Percentiles rank a stretch among this genome's conserved stretches.
These are phyloP conservation scores for Magnolia kwangsiensis DNA, from an alignment of 164 flowering plant genomes.

Conservation along the genomic window DNA sequence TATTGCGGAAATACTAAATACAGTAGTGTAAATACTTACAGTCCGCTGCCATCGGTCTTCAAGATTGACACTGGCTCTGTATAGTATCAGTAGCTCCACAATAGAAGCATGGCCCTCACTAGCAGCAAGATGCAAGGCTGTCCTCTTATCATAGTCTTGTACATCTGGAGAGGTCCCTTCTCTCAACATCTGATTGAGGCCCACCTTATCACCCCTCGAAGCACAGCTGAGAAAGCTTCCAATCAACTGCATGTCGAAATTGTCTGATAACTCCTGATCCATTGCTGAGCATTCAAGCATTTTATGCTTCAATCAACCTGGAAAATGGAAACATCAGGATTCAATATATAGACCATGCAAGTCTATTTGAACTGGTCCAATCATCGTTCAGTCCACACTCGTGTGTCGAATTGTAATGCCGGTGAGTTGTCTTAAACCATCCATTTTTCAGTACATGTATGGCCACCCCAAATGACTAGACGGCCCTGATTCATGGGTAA, in stretches of 20 bases:
- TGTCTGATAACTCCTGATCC: slow-evolving; percentile 13
- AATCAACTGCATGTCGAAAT: slow-evolving; percentile 51
- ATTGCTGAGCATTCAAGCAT: not conserved
- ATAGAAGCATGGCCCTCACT: slow-evolving; percentile 64
- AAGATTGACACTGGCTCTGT: slow-evolving; percentile 50
- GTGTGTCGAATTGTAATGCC: too few relatives aligned
- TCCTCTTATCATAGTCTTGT: slow-evolving; percentile 55
- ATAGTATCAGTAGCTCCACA: slow-evolving; percentile 51
- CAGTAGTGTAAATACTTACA: slow-evolving; percentile 27
- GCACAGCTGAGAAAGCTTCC: slow-evolving; percentile 63
- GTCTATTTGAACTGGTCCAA: too few relatives aligned
- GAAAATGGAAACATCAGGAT: not conserved
- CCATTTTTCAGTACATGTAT: too few relatives aligned
- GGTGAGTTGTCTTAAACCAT: too few relatives aligned
- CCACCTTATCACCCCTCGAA: slow-evolving; percentile 56
- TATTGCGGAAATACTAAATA: not conserved
- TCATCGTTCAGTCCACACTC: too few relatives aligned
- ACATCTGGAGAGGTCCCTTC: slow-evolving; percentile 47
- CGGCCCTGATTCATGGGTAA: too few relatives aligned
- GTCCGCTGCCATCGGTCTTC: slow-evolving; percentile 52
- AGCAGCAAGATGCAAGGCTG: slow-evolving; percentile 67
- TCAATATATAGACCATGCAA: too few relatives aligned
- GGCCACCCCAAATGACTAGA: too few relatives aligned
- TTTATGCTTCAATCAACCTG: slow-evolving; percentile 2
- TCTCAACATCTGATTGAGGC: slow-evolving; percentile 52